Evolutionary conservation across 1,284 basidiomycete species (phyloP), one percentile per base, ranked within the genome.

Genomic region (Ganoderma multipileum): DNA sequence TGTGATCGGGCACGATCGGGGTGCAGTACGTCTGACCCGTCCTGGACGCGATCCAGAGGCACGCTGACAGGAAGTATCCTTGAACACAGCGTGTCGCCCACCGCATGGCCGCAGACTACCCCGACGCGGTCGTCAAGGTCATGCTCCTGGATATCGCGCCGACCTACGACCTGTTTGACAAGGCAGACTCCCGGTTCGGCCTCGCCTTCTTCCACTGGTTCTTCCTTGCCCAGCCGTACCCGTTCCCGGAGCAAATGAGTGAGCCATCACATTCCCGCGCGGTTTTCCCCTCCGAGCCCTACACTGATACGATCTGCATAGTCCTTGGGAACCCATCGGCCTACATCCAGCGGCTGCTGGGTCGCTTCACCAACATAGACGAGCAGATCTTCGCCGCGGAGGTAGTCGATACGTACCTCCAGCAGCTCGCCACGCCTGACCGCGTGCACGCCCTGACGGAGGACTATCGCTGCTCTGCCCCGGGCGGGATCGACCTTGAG

Each of bases 91-190:
- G 58, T 1, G 23, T 60, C 23, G 38, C 58, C n/a, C 58, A 60
- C 4, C 58, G 58, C 23, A 42, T 60, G 39, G 58, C 58, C 6
- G 58, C 33, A 5, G 58, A 60, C 38, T 60, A 39, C 11, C 58
- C 58, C 26, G 39, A 60, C n/a, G 38, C 39, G 26, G 58, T 60
- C 23, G 58, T 60, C 38, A 60, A 41, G 23, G 38, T 60, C 23
- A 60, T 60, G 58, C 58, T 60, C n/a, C 58, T 60, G 23, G 58
- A 60, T 26, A 60, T 60, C n/a, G 58, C 58, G 23, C 58, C 58
- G 36, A 60, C 58, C 3, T 60, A 41, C 58, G 58, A 60, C 58
- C 26, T 60, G n/a, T 39, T 41, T 16, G 23, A 26, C 23, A 60
- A 39, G 38, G 58, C 39, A 1, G 58, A 60, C 38, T 20, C 58